Conservation (phyloP, 2,329 filamentous ascomycete genomes). For the Phoma herbarum region DNA sequence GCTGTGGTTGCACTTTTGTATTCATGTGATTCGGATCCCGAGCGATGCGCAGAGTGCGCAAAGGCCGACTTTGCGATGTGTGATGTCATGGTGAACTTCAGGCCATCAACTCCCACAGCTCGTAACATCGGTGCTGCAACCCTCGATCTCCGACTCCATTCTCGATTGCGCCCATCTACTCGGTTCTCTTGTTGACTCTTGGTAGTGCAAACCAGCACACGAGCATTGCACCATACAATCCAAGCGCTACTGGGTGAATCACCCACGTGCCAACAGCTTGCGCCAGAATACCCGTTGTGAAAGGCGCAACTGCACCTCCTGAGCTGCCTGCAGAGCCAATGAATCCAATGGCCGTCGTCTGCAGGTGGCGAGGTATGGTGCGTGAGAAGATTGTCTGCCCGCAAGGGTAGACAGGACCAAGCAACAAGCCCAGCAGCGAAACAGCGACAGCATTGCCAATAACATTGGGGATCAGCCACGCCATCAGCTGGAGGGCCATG, state of each 20-base stretch:
- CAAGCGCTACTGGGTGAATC: constrained; percentile 72
- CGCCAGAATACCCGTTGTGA: constrained; percentile 70
- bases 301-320: constrained; percentile 73
- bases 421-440: constrained; percentile 72
- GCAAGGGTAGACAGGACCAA: constrained; percentile 84
- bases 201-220: constrained; percentile 71
- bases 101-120: constrained; percentile 6
- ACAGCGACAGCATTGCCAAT: constrained; percentile 60
- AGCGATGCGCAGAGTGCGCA: constrained; percentile 12
- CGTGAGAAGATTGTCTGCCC: constrained; percentile 70
- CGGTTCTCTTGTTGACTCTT: constrained; percentile 64
- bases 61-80: constrained; percentile 8
- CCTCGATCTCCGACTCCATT: background rate
- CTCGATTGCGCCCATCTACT: constrained; percentile 52
- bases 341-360: constrained; percentile 70
- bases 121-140: background rate
- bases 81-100: constrained; percentile 20
- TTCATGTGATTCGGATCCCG: constrained; percentile 10
- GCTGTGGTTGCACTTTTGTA: constrained; percentile 1
- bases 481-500: constrained; percentile 74
- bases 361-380: constrained; percentile 66
- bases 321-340: constrained; percentile 75
- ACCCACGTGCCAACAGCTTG: constrained; percentile 70
- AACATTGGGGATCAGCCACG: constrained; percentile 80
- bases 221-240: constrained; percentile 71